Base-by-base conservation (phyloP, 164 flowering plant species). In the Vitis labrusca region DNA sequence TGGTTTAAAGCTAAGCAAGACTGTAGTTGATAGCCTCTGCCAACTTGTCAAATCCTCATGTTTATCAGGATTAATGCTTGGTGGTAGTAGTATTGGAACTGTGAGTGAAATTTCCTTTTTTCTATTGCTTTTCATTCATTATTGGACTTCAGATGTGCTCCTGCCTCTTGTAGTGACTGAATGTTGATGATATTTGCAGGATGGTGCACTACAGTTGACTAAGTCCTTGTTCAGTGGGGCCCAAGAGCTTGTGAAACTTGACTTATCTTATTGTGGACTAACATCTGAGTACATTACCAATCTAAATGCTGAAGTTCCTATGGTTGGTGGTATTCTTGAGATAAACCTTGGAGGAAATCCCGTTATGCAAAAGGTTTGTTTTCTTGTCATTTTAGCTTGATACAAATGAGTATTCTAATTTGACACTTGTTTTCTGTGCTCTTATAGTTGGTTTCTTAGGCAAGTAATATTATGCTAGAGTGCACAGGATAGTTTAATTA, bases 291-390 rank as follows among this genome's bases (percentile, higher is more conserved):
- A 76, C 67, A 48, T 83, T 63, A 63, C 61, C 29, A 77, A 71
- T 67, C 78, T 85, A 32, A 77, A 68, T 55, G 50, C 64, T 60
- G 75, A 79, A 60, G 58, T 68, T 53, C 29, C 81, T 67, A 75
- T 75, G 50, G 23, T 79, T 47, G 65, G 77, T 62, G 71, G 88
- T 70, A 77, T 93, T 77, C 67, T 80, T 71, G 91, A 93, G 80
- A 77, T 96, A 78, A 88, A 91, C 80, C 86, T 93, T 53, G 84
- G 83, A 57, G 95, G 95, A 77, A 95, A 90, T 79, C 75, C 85
- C 23, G 69, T 91, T 27, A 78, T 59, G 68, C 76, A 67, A 57
- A 87, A 91, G 98, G 97, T 89, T 67, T 67, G 81, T 74, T 58
- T 56, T 61, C 63, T 70, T 17, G 13, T 64, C 61, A 23, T 32